Evolutionary conservation across 2,329 filamentous ascomycete genomes (phyloP).

Genomic region (Thelonectria discophora): DNA sequence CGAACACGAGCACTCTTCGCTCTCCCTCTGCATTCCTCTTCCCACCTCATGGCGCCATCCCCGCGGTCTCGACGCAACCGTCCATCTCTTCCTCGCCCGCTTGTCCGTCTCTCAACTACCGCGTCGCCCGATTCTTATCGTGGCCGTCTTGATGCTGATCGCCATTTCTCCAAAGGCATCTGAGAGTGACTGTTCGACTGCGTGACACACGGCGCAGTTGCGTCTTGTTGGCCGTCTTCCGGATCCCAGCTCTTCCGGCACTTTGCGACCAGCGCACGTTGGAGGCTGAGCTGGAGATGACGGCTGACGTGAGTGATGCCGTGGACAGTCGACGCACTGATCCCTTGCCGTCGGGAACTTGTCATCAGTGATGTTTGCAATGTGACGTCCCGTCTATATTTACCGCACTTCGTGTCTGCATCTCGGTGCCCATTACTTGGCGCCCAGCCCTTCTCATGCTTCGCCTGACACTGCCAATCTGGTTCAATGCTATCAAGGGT

Average conservation of each 20-base stretch:
- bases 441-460: too few species aligned
- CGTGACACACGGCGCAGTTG: not conserved
- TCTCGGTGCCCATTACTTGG: not conserved
- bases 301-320: not conserved
- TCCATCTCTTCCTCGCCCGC: slow-evolving; percentile 29
- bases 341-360: not conserved
- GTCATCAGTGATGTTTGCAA: not conserved
- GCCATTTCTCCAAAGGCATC: slow-evolving; percentile 7
- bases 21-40: not conserved
- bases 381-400: not conserved
- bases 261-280: not conserved
- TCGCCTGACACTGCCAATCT: too few species aligned
- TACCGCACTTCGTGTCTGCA: not conserved
- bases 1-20: not conserved
- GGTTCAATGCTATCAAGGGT: not conserved
- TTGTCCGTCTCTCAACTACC: slow-evolving; percentile 14
- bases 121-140: not conserved
- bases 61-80: slow-evolving; percentile 28
- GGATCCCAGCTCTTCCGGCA: slow-evolving; percentile 25
- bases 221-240: not conserved
- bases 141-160: not conserved
- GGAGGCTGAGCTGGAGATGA: slow-evolving; percentile 3
- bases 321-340: not conserved
- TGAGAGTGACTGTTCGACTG: not conserved
- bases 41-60: slow-evolving; percentile 32